These are phyloP conservation scores for Phytophthora foliorum DNA, from an alignment of 352 stramenopile genomes.

Conservation along the genomic window DNA sequence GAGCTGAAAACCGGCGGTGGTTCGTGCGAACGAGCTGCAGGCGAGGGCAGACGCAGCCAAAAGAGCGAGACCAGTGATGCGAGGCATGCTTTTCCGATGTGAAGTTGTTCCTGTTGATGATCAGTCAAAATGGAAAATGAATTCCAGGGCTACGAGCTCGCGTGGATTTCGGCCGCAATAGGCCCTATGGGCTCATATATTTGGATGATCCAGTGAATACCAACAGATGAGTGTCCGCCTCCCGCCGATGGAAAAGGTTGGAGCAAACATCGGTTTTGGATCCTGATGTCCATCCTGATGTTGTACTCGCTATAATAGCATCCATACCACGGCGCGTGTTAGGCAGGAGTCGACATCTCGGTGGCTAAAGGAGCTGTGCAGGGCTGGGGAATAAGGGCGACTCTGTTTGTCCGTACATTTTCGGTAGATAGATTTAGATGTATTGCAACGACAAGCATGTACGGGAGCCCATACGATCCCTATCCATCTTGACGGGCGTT, in stretches of 20 bases:
- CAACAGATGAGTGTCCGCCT: conserved; percentile 21
- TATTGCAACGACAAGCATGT: neutral
- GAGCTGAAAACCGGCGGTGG: conserved; percentile 24
- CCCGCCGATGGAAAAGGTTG: conserved; percentile 1
- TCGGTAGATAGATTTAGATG: neutral
- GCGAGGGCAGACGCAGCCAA: conserved; percentile 16
- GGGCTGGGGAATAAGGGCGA: conserved; percentile 24
- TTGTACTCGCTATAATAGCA: no score
- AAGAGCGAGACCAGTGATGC: conserved; percentile 12
- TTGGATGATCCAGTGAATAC: conserved; percentile 17
- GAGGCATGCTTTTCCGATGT: conserved; percentile 12
- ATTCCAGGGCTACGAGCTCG: neutral
- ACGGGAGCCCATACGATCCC: neutral
- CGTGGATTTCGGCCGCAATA: neutral
- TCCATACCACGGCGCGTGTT: neutral
- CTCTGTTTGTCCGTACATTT: conserved; percentile 19
- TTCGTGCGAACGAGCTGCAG: conserved; percentile 10
- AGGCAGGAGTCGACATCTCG: conserved; percentile 6
- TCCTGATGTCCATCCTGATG: conserved; percentile 25
- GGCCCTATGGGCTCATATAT: conserved; percentile 2
- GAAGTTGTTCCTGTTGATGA: conserved; percentile 12
- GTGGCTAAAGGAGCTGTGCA: conserved; percentile 15
- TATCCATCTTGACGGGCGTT: no score
- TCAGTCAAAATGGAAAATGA: conserved; percentile 26
- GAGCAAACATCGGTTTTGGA: conserved; percentile 23